Evolutionary conservation across 2,329 filamentous ascomycete genomes (phyloP).

Genomic region (Apiospora marii): DNA sequence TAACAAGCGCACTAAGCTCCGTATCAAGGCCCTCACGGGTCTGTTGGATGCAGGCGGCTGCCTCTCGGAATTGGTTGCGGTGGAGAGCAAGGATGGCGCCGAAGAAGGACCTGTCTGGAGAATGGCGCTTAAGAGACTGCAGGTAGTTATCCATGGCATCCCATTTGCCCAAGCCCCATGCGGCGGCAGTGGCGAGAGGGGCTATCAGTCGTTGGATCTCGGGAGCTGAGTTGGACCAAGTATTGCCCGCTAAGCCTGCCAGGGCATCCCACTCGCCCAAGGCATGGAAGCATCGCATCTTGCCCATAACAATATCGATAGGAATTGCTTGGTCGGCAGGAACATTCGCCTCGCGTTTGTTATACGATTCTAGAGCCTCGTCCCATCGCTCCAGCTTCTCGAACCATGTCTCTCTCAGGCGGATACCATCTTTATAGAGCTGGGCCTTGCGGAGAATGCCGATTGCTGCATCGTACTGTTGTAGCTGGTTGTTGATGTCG

Average conservation of each 20-base stretch:
- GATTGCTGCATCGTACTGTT: slow-evolving; percentile 98
- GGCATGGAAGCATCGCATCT: slow-evolving; percentile 98
- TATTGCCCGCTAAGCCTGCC: slow-evolving; percentile 86
- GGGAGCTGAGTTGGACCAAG: slow-evolving; percentile 87
- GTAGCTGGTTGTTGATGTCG: slow-evolving; percentile 98
- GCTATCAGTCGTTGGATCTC: slow-evolving; percentile 93
- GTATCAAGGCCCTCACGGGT: slow-evolving; percentile 94
- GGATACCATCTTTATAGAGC: slow-evolving; percentile 90
- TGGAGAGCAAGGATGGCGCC: slow-evolving; percentile 95
- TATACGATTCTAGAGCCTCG: slow-evolving; percentile 91
- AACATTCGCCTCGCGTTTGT: slow-evolving; percentile 80
- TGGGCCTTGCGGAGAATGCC: slow-evolving; percentile 97
- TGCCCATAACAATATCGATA: slow-evolving; percentile 98
- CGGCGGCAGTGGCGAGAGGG: slow-evolving; percentile 90
- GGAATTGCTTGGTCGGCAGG: slow-evolving; percentile 65
- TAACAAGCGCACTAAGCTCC: slow-evolving; percentile 94
- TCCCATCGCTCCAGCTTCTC: slow-evolving; percentile 99
- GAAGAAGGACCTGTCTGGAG: slow-evolving; percentile 96
- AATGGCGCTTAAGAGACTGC: slow-evolving; percentile 90
- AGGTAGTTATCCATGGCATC: slow-evolving; percentile 98
- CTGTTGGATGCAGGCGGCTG: slow-evolving; percentile 86
- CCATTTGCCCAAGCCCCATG: slow-evolving; percentile 97
- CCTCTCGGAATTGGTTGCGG: slow-evolving; percentile 93
- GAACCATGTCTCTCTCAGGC: slow-evolving; percentile 97
- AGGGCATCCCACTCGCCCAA: slow-evolving; percentile 97